Conservation (phyloP, 2,329 filamentous ascomycete genomes). For the Apiospora marii region DNA sequence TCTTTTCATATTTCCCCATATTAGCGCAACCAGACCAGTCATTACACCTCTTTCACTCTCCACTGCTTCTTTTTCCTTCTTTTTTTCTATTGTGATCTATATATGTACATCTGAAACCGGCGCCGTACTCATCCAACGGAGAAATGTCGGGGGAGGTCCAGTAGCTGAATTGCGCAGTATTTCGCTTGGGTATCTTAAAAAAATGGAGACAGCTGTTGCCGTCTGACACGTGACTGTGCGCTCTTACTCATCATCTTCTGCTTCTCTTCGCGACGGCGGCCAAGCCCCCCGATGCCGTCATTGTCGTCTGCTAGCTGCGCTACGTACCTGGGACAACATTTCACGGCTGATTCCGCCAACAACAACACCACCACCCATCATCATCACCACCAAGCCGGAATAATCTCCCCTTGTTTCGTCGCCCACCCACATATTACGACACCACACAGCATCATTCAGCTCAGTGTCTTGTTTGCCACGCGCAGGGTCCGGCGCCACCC, state of each 20-base stretch:
- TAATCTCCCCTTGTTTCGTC: neutral
- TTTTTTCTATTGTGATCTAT: neutral
- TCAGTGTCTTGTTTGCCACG: too few species aligned
- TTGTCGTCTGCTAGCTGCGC: neutral
- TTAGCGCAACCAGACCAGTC: neutral
- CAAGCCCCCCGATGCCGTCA: neutral
- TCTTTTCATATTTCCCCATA: neutral
- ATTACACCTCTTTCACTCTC: neutral
- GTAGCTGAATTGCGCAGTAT: neutral
- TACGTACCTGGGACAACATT: neutral
- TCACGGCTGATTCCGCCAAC: neutral
- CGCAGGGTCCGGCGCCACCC: neutral
- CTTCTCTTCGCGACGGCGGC: neutral
- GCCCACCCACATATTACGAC: neutral
- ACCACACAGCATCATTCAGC: neutral
- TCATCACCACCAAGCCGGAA: neutral
- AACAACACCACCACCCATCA: too few species aligned
- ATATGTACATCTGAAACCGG: neutral
- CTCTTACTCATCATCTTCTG: neutral
- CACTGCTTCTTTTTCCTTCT: neutral
- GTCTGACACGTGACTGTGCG: neutral
- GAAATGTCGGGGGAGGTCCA: neutral
- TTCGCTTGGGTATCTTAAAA: conserved; percentile 4
- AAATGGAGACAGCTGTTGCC: neutral
- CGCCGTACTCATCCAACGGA: neutral